Percentiles rank a stretch among this genome's conserved stretches.
These are phyloP conservation scores for Ogataea trehaloabstinens DNA, from an alignment of 805 yeast genomes.

Conservation along the genomic window DNA sequence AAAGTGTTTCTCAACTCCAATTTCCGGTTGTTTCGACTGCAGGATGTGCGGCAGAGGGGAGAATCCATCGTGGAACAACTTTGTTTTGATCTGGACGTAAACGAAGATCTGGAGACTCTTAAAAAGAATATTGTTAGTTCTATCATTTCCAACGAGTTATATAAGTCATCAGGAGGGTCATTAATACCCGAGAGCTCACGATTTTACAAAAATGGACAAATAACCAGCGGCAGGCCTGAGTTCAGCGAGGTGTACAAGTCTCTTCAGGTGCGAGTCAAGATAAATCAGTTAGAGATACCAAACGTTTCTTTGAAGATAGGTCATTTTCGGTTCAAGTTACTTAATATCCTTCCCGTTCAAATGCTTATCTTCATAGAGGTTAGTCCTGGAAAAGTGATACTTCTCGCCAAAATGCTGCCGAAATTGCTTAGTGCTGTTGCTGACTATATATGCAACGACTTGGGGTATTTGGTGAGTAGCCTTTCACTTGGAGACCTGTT, in stretches of 20 bases:
- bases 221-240: constrained; percentile 21
- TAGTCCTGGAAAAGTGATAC: constrained; percentile 17
- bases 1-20: constrained; percentile 26
- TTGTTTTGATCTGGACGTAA: constrained; percentile 24
- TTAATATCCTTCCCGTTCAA: constrained; percentile 27
- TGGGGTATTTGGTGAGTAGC: constrained; percentile 22
- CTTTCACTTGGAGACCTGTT: constrained; percentile 14
- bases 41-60: constrained; percentile 7
- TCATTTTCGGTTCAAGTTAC: constrained; percentile 29
- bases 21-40: constrained; percentile 20
- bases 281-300: constrained; percentile 13
- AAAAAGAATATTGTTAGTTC: constrained; percentile 20
- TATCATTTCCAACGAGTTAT: constrained; percentile 23
- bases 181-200: constrained; percentile 23
- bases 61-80: constrained; percentile 24
- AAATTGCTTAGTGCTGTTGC: constrained; percentile 22
- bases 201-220: constrained; percentile 21
- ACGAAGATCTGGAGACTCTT: constrained; percentile 14
- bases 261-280: constrained; percentile 25
- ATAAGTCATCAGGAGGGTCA: constrained; percentile 9
- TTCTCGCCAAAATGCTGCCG: constrained; percentile 20
- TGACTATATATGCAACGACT: constrained; percentile 20
- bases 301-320: constrained; percentile 20
- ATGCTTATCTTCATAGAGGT: constrained; percentile 25
- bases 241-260: constrained; percentile 19